Evolutionary conservation across 768 basidiomycete genomes (phyloP), one percentile per base, ranked within the genome.

Genomic region (Pleurotus tuber-regium): DNA sequence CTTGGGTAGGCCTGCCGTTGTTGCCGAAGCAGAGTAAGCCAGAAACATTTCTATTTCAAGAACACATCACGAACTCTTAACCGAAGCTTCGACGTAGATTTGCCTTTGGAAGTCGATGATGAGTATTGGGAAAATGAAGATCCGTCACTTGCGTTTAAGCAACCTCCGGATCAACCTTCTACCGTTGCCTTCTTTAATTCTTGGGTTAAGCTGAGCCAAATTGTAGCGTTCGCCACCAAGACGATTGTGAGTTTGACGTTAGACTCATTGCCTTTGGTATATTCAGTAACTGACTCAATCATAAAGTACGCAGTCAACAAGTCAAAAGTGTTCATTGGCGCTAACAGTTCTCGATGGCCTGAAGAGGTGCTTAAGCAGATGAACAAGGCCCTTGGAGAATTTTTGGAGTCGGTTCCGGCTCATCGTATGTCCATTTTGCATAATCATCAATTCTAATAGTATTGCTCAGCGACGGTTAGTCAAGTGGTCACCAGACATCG

Each of bases 31-130:
- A 70, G 86, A 88, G 86, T 88, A 54, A 67, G 79, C 62, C 10
- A 25, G 16, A 1, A 31, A 41, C 40, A 29, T 46, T 52, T 46
- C 48, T 10, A 16, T 35, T 56, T 39, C 30, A 16, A 30, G 16
- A 23, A 36, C 33, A 16, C 12, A 63, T 55, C 47, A 33, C 51
- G 35, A 47, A 53, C 39, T 40, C 35, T n/a, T 26, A 33, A 31
- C 55, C n/a, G 12, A 56, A 93, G 91, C 63, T 91, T 90, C 62
- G 92, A 95, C 62, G 70, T 87, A 23, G 91, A 91, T 40, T 69
- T 89, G 28, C 89, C 89, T 33, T 74, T 89, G 10, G 89, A 92
- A 64, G 85, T 92, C 11, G 89, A 95, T 57, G 86, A 87, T 58
- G 81, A 85, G 55, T 91, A 83, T 61, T 94, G 89, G 90, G 78